Evolutionary conservation across 2,329 filamentous ascomycete species (phyloP).

Genomic region (Sordariomycetes sp.): DNA sequence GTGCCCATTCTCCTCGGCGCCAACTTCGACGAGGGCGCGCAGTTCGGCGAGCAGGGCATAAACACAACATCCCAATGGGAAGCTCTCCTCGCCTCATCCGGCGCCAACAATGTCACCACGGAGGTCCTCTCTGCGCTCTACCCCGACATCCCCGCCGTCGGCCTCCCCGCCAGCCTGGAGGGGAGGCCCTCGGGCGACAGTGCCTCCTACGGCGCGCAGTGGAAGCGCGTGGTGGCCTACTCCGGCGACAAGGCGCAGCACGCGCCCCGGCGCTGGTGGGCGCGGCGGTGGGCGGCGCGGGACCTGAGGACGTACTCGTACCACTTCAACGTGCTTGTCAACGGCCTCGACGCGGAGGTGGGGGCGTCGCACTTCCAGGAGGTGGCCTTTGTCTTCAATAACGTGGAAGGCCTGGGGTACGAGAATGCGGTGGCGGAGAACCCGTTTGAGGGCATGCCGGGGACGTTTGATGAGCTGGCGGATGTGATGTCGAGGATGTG

Average conservation of each 20-base stretch:
- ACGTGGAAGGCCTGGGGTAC: slow-evolving; percentile 31
- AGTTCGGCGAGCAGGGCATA: slow-evolving; percentile 41
- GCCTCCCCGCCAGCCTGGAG: slow-evolving; percentile 31
- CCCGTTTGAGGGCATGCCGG: slow-evolving; percentile 28
- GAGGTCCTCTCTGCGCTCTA: slow-evolving; percentile 31
- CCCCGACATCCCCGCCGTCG: slow-evolving; percentile 34
- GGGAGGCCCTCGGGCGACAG: slow-evolving; percentile 7
- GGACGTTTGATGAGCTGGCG: slow-evolving; percentile 24
- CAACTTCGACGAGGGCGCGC: slow-evolving; percentile 54
- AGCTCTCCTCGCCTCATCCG: slow-evolving; percentile 19
- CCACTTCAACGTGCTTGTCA: slow-evolving; percentile 27
- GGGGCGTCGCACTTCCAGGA: slow-evolving; percentile 18
- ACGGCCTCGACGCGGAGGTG: slow-evolving; percentile 1
- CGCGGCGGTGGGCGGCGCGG: slow-evolving; percentile 36
- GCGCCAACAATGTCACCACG: slow-evolving; percentile 15
- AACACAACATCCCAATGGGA: slow-evolving; percentile 43
- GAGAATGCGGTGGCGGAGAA: slow-evolving; percentile 6
- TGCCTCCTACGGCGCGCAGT: slow-evolving; percentile 30
- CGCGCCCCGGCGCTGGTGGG: slow-evolving; percentile 39
- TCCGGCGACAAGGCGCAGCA: slow-evolving; percentile 45
- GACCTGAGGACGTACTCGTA: slow-evolving; percentile 43
- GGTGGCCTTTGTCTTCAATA: slow-evolving; percentile 34
- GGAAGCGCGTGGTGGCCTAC: slow-evolving; percentile 42
- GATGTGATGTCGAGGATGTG: slow-evolving; percentile 39
- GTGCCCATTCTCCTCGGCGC: slow-evolving; percentile 54